Conservation (phyloP, 2,329 filamentous ascomycete species). For the Monosporascus ibericus region DNA sequence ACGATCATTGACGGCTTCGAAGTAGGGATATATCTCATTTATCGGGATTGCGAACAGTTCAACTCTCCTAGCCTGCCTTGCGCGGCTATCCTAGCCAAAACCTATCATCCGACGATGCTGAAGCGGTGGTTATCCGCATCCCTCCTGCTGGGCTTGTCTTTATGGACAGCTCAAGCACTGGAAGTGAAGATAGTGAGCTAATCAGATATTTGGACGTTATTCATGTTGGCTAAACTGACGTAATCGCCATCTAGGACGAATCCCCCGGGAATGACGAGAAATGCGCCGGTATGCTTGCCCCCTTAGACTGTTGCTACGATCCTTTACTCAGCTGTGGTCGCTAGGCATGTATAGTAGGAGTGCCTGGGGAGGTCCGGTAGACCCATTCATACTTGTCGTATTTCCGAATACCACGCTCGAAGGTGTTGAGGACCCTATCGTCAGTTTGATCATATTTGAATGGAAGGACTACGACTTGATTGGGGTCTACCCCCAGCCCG, state of each 20-base stretch:
- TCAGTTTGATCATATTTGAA: slow-evolving; percentile 87
- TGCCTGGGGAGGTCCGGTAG: slow-evolving; percentile 79
- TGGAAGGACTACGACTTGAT: slow-evolving; percentile 81
- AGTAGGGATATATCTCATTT: background rate
- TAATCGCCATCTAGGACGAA: slow-evolving; percentile 53
- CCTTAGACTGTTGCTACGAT: background rate
- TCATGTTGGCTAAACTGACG: slow-evolving; percentile 5
- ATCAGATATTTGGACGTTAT: background rate
- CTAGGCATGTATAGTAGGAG: slow-evolving; percentile 89
- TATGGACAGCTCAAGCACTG: slow-evolving; percentile 48
- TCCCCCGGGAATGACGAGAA: slow-evolving; percentile 71
- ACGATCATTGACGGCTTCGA: too few species aligned
- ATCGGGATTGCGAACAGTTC: slow-evolving; percentile 13
- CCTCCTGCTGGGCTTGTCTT: slow-evolving; percentile 46
- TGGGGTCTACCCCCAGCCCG: slow-evolving; percentile 56
- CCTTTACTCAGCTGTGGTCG: slow-evolving; percentile 9
- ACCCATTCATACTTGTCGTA: slow-evolving; percentile 84
- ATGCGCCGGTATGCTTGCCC: slow-evolving; percentile 54
- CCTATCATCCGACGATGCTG: slow-evolving; percentile 35
- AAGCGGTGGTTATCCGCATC: slow-evolving; percentile 46
- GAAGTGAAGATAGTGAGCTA: slow-evolving; percentile 51
- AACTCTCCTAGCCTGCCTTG: slow-evolving; percentile 22
- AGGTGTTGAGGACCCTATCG: slow-evolving; percentile 62
- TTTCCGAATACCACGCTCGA: slow-evolving; percentile 59
- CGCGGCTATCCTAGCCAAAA: slow-evolving; percentile 16